Evolutionary conservation across 768 basidiomycete genomes (phyloP), one percentile per base, ranked within the genome.

Genomic region (Suillus placidus): DNA sequence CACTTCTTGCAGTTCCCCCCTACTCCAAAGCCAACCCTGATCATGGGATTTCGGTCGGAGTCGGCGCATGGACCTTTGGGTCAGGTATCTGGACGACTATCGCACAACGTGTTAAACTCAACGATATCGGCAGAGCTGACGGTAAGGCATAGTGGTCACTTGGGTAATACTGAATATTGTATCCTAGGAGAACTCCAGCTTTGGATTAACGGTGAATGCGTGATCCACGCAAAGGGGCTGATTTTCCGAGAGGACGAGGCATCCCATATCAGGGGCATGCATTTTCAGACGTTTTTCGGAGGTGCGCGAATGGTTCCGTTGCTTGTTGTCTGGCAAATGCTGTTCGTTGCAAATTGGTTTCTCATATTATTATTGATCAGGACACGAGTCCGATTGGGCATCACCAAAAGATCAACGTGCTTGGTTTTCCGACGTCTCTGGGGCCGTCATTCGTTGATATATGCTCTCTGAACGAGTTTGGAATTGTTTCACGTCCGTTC

Each of bases 251-350:
- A 73, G 32, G 56, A 71, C 2, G 69, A 71, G 23, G n/a, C 73
- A 69, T 8, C 80, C 78, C 2, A 80, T 61, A 84, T 93, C 62
- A 86, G 86, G 64, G 91, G 91, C 9, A 84, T 89, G 73, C 90
- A 90, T 73, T 85, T 90, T 60, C 86, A 91, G 74, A 92, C 91
- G 0, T 93, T 92, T 80, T 93, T 93, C 67, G 91, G 90, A 52
- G 90, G 88, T 87, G 69, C 62, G 79, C 71, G 26, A 23, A 7
- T 47, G 3, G 57, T 20, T 23, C 34, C 32, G 26, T 58, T 26
- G 56, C 54, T 55, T n/a, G 54, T 35, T 34, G 37, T 54, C 51
- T 34, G n/a, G 20, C 5, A 42, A 16, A 30, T 42, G 26, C 7
- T 18, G 2, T 42, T 54, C 3, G 47, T n/a, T 54, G 34, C 18